These are phyloP conservation scores for Fomes fomentarius DNA, from an alignment of 1,284 basidiomycete species.

Conservation along the genomic window DNA sequence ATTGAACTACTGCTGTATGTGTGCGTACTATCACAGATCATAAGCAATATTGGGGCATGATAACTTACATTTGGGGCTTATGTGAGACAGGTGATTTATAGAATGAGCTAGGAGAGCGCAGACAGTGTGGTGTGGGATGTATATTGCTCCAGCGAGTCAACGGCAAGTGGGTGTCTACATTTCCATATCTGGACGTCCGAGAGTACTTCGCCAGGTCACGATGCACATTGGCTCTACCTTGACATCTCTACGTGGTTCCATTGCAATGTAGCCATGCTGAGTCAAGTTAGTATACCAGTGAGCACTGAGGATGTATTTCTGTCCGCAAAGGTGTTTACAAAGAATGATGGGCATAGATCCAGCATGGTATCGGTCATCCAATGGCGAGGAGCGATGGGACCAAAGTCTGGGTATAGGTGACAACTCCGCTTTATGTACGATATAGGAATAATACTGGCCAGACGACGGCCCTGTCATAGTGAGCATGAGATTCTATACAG, in stretches of 20 bases:
- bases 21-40: neutral
- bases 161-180: too few species aligned
- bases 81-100: too few species aligned
- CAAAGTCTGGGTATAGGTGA: slow-evolving; percentile 1
- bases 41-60: neutral
- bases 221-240: too few species aligned
- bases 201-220: too few species aligned
- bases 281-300: neutral
- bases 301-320: slow-evolving; percentile 30
- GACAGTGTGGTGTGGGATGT: too few species aligned
- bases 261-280: too few species aligned
- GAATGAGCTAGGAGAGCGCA: too few species aligned
- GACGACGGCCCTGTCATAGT: neutral
- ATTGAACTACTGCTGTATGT: neutral
- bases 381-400: slow-evolving; percentile 23
- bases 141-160: too few species aligned
- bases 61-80: neutral
- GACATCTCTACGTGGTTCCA: too few species aligned
- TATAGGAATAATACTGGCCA: neutral
- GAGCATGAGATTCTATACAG: neutral
- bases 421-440: neutral
- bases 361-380: slow-evolving; percentile 39
- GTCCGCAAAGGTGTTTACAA: slow-evolving; percentile 34
- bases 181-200: too few species aligned
- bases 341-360: slow-evolving; percentile 33